Evolutionary conservation across 2,329 filamentous ascomycete genomes (phyloP).

Genomic region (Monilinia vaccinii-corymbosi): DNA sequence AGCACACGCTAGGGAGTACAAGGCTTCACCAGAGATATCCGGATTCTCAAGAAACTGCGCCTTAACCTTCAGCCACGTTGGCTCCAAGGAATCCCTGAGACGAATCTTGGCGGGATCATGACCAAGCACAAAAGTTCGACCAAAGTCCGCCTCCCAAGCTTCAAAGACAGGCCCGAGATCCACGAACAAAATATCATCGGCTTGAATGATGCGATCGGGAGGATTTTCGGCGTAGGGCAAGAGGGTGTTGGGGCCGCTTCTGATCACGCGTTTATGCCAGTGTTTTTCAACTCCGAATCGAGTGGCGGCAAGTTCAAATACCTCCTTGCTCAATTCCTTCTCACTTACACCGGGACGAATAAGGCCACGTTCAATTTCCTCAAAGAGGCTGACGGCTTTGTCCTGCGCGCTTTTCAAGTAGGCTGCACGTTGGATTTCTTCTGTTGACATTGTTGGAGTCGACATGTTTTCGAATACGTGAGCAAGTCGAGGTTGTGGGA

Average conservation of each 20-base stretch:
- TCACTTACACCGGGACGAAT: background rate
- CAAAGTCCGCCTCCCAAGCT: background rate
- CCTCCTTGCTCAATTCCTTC: background rate
- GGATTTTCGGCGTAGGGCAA: background rate
- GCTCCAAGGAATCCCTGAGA: background rate
- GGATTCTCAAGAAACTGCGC: background rate
- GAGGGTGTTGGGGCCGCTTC: background rate
- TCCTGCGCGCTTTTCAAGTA: background rate
- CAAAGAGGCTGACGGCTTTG: background rate
- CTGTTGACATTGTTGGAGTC: background rate
- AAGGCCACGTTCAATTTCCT: background rate
- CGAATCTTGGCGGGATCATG: background rate
- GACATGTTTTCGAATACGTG: background rate
- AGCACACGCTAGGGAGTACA: background rate
- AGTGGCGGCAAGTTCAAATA: background rate
- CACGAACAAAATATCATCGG: background rate
- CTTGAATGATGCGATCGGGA: background rate
- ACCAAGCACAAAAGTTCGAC: background rate
- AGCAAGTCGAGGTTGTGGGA: background rate
- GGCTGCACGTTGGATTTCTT: background rate
- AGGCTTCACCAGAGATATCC: background rate
- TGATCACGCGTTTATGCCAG: background rate
- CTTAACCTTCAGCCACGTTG: background rate
- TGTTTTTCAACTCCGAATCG: background rate
- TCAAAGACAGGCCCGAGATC: background rate